Percentiles rank a stretch among this genome's conserved stretches.
phyloP scores from a whole-genome alignment of 345 rosid genomes.

The Pugionium dolabratum region DNA sequence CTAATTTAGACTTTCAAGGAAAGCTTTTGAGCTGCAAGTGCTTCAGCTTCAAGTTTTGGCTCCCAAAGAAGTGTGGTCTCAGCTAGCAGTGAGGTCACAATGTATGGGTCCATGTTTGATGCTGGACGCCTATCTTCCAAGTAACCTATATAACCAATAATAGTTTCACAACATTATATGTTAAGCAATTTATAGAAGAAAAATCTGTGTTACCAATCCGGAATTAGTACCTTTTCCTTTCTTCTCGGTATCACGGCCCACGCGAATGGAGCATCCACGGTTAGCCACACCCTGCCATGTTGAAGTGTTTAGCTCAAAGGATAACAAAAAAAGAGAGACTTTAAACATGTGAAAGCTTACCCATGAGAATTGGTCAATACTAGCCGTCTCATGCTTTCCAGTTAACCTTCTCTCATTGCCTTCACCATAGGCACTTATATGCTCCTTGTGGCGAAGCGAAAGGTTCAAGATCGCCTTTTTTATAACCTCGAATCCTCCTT shows the following conservation, averaged over 20 bases:
- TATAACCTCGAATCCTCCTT: conserved; percentile 82
- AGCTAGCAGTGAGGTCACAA: conserved; percentile 69
- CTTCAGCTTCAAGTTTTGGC: conserved; percentile 83
- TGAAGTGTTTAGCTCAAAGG: neutral
- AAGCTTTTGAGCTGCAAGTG: conserved; percentile 84
- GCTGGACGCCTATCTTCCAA: conserved; percentile 91
- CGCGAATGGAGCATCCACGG: conserved; percentile 95
- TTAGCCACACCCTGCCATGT: conserved; percentile 84
- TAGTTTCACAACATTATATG: conserved; percentile 14
- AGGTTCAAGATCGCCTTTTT: conserved; percentile 92
- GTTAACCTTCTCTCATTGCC: conserved; percentile 98
- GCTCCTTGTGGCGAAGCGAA: conserved; percentile 84
- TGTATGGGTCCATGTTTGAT: conserved; percentile 92
- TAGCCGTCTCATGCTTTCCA: conserved; percentile 97
- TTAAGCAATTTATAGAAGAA: conserved; percentile 9
- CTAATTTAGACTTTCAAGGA: conserved; percentile 59
- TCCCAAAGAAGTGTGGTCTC: conserved; percentile 77
- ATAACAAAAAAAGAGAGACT: neutral
- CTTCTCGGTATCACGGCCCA: conserved; percentile 96
- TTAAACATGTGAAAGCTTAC: conserved; percentile 34
- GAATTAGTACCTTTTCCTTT: conserved; percentile 70
- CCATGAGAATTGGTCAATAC: conserved; percentile 89
- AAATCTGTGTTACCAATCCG: neutral
- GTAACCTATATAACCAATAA: conserved; percentile 57
- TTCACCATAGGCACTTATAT: conserved; percentile 95